Percentiles rank a stretch among this genome's conserved stretches.
phyloP scores from a whole-genome alignment of 1,284 basidiomycete genomes.

The Neotropicomus parvogracilis region DNA sequence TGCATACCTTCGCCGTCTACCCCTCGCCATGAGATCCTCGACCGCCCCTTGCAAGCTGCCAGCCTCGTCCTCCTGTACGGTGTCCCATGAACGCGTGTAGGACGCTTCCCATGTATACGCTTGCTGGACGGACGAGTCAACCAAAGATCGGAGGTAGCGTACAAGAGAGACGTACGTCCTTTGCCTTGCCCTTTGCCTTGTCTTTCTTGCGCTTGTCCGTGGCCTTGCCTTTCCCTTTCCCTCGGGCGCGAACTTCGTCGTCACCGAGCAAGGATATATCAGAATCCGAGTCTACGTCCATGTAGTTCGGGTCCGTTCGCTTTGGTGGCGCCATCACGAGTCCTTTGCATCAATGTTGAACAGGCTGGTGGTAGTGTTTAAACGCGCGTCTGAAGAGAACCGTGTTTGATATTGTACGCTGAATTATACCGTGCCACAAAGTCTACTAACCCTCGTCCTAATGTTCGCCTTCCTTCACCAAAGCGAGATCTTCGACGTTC shows the following conservation, averaged over 20 bases:
- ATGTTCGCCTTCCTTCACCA: too few relatives aligned
- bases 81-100: constrained; percentile 94
- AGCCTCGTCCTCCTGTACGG: constrained; percentile 91
- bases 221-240: constrained; percentile 44
- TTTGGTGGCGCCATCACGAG: constrained; percentile 22
- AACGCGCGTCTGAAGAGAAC: too few relatives aligned
- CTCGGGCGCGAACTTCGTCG: constrained; percentile 35
- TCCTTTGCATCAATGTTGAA: not conserved
- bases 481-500: not conserved
- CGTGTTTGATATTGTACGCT: too few relatives aligned
- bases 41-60: constrained; percentile 91
- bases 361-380: too few relatives aligned
- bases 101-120: constrained; percentile 95
- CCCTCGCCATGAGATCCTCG: constrained; percentile 82
- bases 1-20: constrained; percentile 75
- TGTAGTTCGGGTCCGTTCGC: constrained; percentile 30
- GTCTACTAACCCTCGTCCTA: too few relatives aligned
- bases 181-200: constrained; percentile 46
- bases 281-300: constrained; percentile 42
- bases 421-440: too few relatives aligned
- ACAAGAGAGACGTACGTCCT: constrained; percentile 41
- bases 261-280: constrained; percentile 37
- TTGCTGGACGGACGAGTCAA: constrained; percentile 43
- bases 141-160: not conserved
- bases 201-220: constrained; percentile 40